Percentiles rank a stretch among this genome's conserved stretches.
phyloP scores from a whole-genome alignment of 345 rosid species.

The Alliaria petiolata region DNA sequence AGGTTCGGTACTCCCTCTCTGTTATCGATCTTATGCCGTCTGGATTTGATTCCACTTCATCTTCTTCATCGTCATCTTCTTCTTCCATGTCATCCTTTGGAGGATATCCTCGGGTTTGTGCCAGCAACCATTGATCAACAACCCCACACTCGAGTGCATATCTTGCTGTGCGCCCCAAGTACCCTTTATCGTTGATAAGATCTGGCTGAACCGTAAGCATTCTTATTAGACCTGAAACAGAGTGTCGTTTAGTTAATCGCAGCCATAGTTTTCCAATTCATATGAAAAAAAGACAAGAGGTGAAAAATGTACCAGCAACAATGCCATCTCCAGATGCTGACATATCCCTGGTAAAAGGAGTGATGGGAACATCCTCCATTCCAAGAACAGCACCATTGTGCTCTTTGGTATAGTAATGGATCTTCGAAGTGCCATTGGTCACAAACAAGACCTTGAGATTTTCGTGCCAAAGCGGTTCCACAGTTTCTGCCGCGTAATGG shows the following conservation, averaged over 20 bases:
- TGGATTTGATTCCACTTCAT: slow-evolving; percentile 46
- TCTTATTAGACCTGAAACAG: slow-evolving; percentile 66
- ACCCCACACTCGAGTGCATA: slow-evolving; percentile 86
- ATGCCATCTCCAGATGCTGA: slow-evolving; percentile 94
- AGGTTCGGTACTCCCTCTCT: slow-evolving; percentile 54
- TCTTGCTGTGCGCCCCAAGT: slow-evolving; percentile 52
- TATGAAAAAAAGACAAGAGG: not conserved
- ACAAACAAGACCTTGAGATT: slow-evolving; percentile 75
- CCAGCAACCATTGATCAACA: slow-evolving; percentile 74
- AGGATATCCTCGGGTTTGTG: slow-evolving; percentile 64
- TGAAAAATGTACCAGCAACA: slow-evolving; percentile 58
- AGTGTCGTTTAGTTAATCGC: slow-evolving; percentile 4
- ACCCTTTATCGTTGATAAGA: slow-evolving; percentile 59
- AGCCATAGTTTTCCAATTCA: not conserved
- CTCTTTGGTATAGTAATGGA: slow-evolving; percentile 82
- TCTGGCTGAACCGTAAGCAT: slow-evolving; percentile 76
- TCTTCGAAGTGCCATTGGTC: slow-evolving; percentile 88
- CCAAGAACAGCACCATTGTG: slow-evolving; percentile 70
- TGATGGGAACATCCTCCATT: slow-evolving; percentile 77
- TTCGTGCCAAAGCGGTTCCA: slow-evolving; percentile 78
- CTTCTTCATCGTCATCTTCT: slow-evolving; percentile 39
- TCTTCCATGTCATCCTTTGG: slow-evolving; percentile 59
- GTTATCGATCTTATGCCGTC: slow-evolving; percentile 66
- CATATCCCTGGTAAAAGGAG: slow-evolving; percentile 80
- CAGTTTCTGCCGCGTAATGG: slow-evolving; percentile 60